Evolutionary conservation across 1,139 yeast species (phyloP).

Genomic region (Debaryomyces subglobosus): DNA sequence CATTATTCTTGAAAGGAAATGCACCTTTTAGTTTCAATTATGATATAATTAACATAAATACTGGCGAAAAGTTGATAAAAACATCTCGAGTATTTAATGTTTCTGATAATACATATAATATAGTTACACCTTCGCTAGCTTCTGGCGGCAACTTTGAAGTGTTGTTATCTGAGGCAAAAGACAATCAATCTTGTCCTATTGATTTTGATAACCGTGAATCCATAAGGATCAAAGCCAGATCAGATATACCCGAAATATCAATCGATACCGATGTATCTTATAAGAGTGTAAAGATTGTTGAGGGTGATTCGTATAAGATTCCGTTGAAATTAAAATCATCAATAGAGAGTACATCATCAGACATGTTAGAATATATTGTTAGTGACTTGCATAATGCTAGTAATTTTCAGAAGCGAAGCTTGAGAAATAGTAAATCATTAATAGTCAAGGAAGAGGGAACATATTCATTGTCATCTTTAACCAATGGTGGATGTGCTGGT

Average conservation of each 20-base stretch:
- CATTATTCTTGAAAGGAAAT: slow-evolving; percentile 69
- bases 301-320: slow-evolving; percentile 60
- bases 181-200: slow-evolving; percentile 74
- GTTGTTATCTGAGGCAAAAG: slow-evolving; percentile 64
- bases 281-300: slow-evolving; percentile 48
- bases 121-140: slow-evolving; percentile 56
- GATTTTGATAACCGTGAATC: slow-evolving; percentile 55
- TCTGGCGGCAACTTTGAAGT: slow-evolving; percentile 75
- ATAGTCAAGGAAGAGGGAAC: slow-evolving; percentile 59
- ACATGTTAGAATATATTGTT: slow-evolving; percentile 30
- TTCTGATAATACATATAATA: slow-evolving; percentile 31
- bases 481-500: slow-evolving; percentile 75
- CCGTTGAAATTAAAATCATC: slow-evolving; percentile 54
- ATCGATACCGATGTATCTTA: slow-evolving; percentile 23
- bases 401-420: slow-evolving; percentile 22
- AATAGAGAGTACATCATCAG: slow-evolving; percentile 27
- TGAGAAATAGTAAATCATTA: slow-evolving; percentile 41
- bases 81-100: slow-evolving; percentile 49
- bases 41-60: slow-evolving; percentile 41
- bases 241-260: slow-evolving; percentile 57
- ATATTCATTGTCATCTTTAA: slow-evolving; percentile 60
- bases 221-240: slow-evolving; percentile 62
- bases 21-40: slow-evolving; percentile 76
- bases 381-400: slow-evolving; percentile 26
- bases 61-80: slow-evolving; percentile 44